Base-by-base conservation (phyloP, 1,284 basidiomycete genomes). In the Heliocybe sulcata region DNA sequence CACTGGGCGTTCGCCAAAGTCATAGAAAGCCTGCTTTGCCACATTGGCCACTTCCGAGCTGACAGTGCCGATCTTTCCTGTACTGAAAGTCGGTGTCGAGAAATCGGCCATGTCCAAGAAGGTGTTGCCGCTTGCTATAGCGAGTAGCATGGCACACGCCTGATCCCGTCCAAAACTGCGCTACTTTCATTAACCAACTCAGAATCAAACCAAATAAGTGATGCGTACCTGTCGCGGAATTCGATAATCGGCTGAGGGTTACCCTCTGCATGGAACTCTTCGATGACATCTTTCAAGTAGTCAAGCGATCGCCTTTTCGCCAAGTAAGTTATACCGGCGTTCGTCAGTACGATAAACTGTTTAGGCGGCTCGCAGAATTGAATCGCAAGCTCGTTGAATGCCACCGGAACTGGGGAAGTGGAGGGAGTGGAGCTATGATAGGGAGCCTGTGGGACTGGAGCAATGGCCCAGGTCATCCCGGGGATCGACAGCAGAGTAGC, bases 81-180 rank as follows among this genome's bases (percentile, higher is more conserved):
- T 63, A n/a, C 72, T 29, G 20, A 49, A 16, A 4, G 47, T 26
- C 23, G 47, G 23, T 29, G 47, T 66, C 22, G 75, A 69, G 53
- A 73, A 71, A 53, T 82, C 79, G 29, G 70, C 68, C 25, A 73
- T 67, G 59, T 86, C 82, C 55, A 90, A 67, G 69, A 85, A 90
- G 0, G 83, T 84, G 63, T 90, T 91, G 29, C 88, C 88, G 60
- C 85, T 80, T 1, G 88, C 85, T 54, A 81, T 81, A 14, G 85
- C 89, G 12, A 97, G 77, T n/a, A 94, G 81, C 86, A 96, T 95
- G 12, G 92, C 87, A 64, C 92, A 95, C 1, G 90, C 89, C 65
- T 97, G 90, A 66, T 93, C 88, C 52, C 89, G 81, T 47, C 93
- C 92, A 68, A 88, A 94, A 64, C 91, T 94, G 60, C 12, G 59